Conservation (phyloP, 441 rosid genomes). For the Flueggea neowawraea region DNA sequence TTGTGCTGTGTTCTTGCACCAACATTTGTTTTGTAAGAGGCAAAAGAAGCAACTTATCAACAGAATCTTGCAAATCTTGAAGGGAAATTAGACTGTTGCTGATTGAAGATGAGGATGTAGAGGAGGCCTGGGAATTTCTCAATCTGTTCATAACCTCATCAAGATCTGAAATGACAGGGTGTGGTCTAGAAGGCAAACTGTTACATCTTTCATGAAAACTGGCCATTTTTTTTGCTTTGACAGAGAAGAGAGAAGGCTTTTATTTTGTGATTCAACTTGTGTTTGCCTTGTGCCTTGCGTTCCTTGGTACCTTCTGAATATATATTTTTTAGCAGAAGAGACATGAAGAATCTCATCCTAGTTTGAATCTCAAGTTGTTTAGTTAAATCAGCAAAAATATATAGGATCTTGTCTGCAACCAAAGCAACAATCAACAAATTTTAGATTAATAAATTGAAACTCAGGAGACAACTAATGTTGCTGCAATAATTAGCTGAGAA, state of each 20-base stretch:
- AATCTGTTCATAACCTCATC: slow-evolving; percentile 27
- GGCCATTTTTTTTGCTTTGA: neutral
- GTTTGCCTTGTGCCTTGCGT: neutral
- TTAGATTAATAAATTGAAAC: too few relatives aligned
- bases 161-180: slow-evolving; percentile 26
- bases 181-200: slow-evolving; percentile 40
- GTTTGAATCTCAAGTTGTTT: neutral
- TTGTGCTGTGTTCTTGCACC: slow-evolving; percentile 11
- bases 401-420: too few relatives aligned
- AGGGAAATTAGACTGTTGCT: slow-evolving; percentile 20
- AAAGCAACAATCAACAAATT: too few relatives aligned
- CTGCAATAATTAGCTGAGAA: too few relatives aligned
- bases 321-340: neutral
- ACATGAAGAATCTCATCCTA: neutral
- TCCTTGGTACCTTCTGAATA: neutral
- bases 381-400: neutral
- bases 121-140: slow-evolving; percentile 25
- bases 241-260: neutral
- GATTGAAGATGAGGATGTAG: slow-evolving; percentile 28
- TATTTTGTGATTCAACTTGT: neutral
- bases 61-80: slow-evolving; percentile 40
- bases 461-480: too few relatives aligned
- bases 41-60: slow-evolving; percentile 32
- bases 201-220: slow-evolving; percentile 13
- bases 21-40: slow-evolving; percentile 27